Evolutionary conservation across 1,284 basidiomycete genomes (phyloP).

Genomic region (Cutaneotrichosporon spelunceum): DNA sequence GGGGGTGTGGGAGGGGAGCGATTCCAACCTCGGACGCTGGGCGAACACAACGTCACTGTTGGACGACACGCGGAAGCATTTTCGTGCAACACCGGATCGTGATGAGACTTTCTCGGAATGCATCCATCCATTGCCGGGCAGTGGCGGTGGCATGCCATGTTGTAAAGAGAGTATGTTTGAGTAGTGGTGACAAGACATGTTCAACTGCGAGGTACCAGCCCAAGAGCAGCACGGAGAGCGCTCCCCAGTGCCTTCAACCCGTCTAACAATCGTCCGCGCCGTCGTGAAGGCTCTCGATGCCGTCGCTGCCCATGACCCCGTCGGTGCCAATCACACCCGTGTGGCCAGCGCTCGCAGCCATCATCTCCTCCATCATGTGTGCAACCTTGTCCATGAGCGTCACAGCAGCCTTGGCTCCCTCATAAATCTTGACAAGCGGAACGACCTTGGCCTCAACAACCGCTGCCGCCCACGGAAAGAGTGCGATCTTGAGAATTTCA

Average conservation of each 20-base stretch:
- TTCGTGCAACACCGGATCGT: background rate
- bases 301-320: background rate
- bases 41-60: constrained; percentile 1
- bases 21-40: background rate
- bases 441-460: background rate
- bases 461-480: background rate
- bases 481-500: background rate
- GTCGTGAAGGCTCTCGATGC: background rate
- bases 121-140: no score
- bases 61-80: background rate
- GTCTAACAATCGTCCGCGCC: no score
- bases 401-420: background rate
- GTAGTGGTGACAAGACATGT: background rate
- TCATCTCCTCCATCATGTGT: background rate
- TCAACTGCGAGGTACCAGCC: no score
- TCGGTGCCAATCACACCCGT: background rate
- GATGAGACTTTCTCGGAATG: no score
- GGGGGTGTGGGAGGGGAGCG: background rate
- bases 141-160: background rate
- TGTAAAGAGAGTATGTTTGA: background rate
- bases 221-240: no score
- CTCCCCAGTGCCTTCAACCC: no score
- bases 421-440: background rate
- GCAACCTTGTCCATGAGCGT: background rate
- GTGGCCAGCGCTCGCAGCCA: background rate